These are phyloP conservation scores for Lotus japonicus DNA, from an alignment of 306 rosid genomes.

Conservation along the genomic window DNA sequence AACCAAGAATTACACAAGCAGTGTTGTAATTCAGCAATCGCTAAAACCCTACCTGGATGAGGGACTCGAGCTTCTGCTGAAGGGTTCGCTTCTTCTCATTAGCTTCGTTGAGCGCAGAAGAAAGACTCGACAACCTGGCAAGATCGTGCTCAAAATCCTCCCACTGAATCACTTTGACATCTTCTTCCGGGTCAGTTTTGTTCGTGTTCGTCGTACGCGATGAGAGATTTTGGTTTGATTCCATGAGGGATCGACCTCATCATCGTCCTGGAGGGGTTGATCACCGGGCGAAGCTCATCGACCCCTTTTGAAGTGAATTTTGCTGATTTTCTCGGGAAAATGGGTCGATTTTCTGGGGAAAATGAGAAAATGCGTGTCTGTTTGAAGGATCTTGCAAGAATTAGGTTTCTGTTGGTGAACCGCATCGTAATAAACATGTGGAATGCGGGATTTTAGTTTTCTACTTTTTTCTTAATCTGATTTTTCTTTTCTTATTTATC, in stretches of 20 bases:
- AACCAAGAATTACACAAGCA: not conserved
- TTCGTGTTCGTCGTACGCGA: slow-evolving; percentile 16
- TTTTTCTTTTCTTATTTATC: too few relatives aligned
- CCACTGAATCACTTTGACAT: slow-evolving; percentile 60
- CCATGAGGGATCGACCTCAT: slow-evolving; percentile 77
- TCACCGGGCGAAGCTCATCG: slow-evolving; percentile 32
- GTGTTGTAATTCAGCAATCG: not conserved
- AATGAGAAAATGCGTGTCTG: not conserved
- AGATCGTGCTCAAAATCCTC: slow-evolving; percentile 85
- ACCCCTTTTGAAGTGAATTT: not conserved
- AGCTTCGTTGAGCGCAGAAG: slow-evolving; percentile 63
- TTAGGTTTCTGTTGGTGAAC: not conserved
- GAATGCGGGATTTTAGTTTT: too few relatives aligned
- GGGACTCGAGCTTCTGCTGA: slow-evolving; percentile 47
- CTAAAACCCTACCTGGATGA: slow-evolving; percentile 63
- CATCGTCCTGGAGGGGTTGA: slow-evolving; percentile 51
- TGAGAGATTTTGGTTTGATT: slow-evolving; percentile 27
- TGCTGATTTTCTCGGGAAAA: slow-evolving; percentile 29
- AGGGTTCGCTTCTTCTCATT: slow-evolving; percentile 54
- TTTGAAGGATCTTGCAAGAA: not conserved
- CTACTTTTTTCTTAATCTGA: too few relatives aligned
- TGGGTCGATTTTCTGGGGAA: not conserved
- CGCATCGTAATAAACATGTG: slow-evolving; percentile 1
- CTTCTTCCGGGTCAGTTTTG: slow-evolving; percentile 43
- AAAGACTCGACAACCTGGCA: slow-evolving; percentile 73